Base-by-base conservation (phyloP, 177 flowering plant genomes). In the Telopea speciosissima region DNA sequence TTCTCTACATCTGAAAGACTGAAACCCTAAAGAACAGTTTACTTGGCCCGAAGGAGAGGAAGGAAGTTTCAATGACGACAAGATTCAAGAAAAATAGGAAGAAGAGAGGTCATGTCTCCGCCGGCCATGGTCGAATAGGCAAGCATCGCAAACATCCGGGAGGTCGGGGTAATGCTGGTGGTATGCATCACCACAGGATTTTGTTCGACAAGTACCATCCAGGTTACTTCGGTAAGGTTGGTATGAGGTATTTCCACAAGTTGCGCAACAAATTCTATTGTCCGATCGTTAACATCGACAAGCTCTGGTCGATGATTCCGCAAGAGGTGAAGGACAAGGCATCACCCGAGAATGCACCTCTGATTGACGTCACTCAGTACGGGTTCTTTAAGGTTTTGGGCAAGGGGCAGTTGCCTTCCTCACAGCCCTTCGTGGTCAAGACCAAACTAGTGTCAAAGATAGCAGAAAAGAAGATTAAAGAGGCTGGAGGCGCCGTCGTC, bases 191-290 rank as follows among this genome's bases (percentile, higher is more conserved):
- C 68, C 85, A 82, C 70, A 76, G 85, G 0, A 82, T 82, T 78
- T 76, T 82, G 36, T 80, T 82, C 78, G 85, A 82, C 78, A 82
- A 82, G 72, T 82, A 78, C 80, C 85, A 82, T 70, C 85, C 85
- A 1, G 85, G 85, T 8, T 82, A 82, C 68, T 82, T 82, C 58
- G 85, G 85, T 0, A 82, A 82, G 64, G 82, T 82, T 3, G 85
- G 85, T 44, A 82, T 82, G 85, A 71, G 85, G 6, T 82, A 82
- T 67, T 82, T 82, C 71, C 85, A 82, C 71, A 82, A 70, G 69
- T 78, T 82, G 36, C 71, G 81, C 17, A 82, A 82, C 75, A 76
- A 82, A 72, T 82, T 82, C 75, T 67, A 74, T 26, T 74, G 80
- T 71, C 85, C 85, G 9, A 75, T 72, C 28, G 79, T 82, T 68